Evolutionary conservation across 1,284 basidiomycete genomes (phyloP).

Genomic region (Malassezia obtusa): DNA sequence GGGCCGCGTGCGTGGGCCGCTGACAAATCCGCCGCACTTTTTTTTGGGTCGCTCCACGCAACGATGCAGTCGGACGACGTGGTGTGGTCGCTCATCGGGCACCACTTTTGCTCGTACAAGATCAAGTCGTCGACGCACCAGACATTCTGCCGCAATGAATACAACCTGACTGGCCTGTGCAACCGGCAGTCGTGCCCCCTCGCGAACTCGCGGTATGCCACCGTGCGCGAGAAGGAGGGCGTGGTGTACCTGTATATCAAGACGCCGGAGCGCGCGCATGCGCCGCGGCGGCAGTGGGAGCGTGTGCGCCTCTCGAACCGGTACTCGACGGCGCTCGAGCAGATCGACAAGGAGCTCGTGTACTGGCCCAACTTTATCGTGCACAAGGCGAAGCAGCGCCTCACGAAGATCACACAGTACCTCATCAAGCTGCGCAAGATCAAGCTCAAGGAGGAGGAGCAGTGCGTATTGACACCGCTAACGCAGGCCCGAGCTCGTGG

Average conservation of each 20-base stretch:
- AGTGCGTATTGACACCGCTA: conserved; percentile 54
- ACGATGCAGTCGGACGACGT: conserved; percentile 46
- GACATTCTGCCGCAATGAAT: conserved; percentile 96
- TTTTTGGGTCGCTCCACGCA: background rate
- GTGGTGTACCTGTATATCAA: conserved; percentile 92
- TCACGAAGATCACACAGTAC: conserved; percentile 98
- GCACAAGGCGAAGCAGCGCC: conserved; percentile 97
- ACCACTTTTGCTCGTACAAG: conserved; percentile 47
- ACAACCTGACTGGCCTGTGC: conserved; percentile 97
- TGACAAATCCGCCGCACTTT: conserved; percentile 6
- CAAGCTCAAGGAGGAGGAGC: conserved; percentile 63
- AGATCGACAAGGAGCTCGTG: conserved; percentile 71
- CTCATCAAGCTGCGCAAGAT: conserved; percentile 93
- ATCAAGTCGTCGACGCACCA: conserved; percentile 41
- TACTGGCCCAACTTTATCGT: conserved; percentile 97
- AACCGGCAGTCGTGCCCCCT: conserved; percentile 90
- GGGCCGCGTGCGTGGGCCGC: background rate
- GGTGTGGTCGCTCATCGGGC: conserved; percentile 44
- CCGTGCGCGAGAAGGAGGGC: conserved; percentile 88
- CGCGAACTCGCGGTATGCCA: conserved; percentile 92
- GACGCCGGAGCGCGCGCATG: conserved; percentile 92
- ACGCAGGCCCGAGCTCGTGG: conserved; percentile 74
- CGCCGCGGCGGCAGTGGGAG: conserved; percentile 96
- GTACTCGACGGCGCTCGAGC: conserved; percentile 81
- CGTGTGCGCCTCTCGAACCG: conserved; percentile 82